Percentiles rank a stretch among this genome's conserved stretches.
phyloP scores from a whole-genome alignment of 257 asterid species.

The Striga asiatica region DNA sequence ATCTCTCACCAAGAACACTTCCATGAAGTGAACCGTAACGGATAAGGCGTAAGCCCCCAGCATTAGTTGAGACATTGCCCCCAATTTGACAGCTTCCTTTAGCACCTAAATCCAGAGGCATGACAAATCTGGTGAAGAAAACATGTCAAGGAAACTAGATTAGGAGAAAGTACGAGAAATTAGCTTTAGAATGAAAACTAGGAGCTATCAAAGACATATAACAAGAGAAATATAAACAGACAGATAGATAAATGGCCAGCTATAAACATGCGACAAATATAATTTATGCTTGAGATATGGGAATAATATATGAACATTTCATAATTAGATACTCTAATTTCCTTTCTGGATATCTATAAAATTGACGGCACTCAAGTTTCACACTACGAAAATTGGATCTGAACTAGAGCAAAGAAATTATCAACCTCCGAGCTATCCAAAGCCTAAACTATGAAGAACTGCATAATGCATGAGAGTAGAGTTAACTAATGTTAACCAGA shows the following conservation, averaged over 20 bases:
- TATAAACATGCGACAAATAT: neutral
- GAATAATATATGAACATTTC: neutral
- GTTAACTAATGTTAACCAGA: neutral
- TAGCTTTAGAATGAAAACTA: slow-evolving; percentile 1
- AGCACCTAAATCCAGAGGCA: slow-evolving; percentile 99
- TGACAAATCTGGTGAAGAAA: slow-evolving; percentile 46
- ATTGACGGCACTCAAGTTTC: too few relatives aligned
- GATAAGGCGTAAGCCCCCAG: slow-evolving; percentile 95
- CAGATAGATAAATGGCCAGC: neutral
- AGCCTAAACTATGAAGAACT: too few relatives aligned
- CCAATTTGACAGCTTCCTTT: slow-evolving; percentile 99
- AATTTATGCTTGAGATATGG: neutral
- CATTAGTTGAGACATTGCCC: slow-evolving; percentile 94
- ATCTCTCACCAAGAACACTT: slow-evolving; percentile 73
- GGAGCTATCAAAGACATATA: neutral
- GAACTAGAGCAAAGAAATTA: neutral
- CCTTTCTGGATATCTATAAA: neutral
- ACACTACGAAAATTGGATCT: neutral
- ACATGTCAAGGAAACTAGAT: slow-evolving; percentile 8
- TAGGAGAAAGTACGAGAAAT: slow-evolving; percentile 3
- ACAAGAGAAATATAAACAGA: neutral
- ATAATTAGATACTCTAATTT: neutral
- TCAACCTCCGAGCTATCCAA: too few relatives aligned
- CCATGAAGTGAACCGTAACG: slow-evolving; percentile 98
- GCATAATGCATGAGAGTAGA: neutral